Percentiles rank a stretch among this genome's conserved stretches.
Evolutionary conservation across 1,139 yeast species (phyloP).

Genomic region (Lodderomyces jiufengensis): DNA sequence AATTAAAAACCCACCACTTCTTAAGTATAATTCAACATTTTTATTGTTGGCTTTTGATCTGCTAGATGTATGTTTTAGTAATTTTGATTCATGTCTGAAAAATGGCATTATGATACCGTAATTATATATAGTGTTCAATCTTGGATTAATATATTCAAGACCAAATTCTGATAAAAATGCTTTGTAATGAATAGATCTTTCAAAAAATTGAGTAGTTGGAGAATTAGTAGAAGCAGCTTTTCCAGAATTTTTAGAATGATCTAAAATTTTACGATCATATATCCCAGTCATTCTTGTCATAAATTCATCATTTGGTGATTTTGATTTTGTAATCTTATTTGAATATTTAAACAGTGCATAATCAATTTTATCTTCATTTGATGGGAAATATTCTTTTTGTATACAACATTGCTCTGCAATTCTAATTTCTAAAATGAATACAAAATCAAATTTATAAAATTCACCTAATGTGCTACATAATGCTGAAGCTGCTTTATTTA

Average conservation of each 20-base stretch:
- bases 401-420: conserved; percentile 45
- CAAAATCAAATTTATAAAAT: conserved; percentile 43
- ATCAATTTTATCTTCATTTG: conserved; percentile 34
- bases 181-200: conserved; percentile 42
- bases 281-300: conserved; percentile 50
- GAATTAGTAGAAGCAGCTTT: conserved; percentile 2
- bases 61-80: conserved; percentile 26
- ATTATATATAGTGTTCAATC: conserved; percentile 29
- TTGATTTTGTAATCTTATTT: conserved; percentile 28
- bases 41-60: conserved; percentile 13
- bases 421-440: conserved; percentile 56
- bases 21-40: conserved; percentile 41
- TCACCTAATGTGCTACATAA: conserved; percentile 40
- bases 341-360: conserved; percentile 42
- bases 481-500: conserved; percentile 39
- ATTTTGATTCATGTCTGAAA: conserved; percentile 38
- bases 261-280: conserved; percentile 18
- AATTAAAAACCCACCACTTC: conserved; percentile 57
- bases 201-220: conserved; percentile 31
- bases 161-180: conserved; percentile 58
- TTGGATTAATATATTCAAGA: conserved; percentile 33
- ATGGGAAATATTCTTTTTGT: conserved; percentile 38
- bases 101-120: conserved; percentile 55
- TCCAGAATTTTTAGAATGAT: conserved; percentile 14
- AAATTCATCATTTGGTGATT: conserved; percentile 21